Evolutionary conservation across 768 basidiomycete species (phyloP), one percentile per base, ranked within the genome.

Genomic region (Mycena metata): DNA sequence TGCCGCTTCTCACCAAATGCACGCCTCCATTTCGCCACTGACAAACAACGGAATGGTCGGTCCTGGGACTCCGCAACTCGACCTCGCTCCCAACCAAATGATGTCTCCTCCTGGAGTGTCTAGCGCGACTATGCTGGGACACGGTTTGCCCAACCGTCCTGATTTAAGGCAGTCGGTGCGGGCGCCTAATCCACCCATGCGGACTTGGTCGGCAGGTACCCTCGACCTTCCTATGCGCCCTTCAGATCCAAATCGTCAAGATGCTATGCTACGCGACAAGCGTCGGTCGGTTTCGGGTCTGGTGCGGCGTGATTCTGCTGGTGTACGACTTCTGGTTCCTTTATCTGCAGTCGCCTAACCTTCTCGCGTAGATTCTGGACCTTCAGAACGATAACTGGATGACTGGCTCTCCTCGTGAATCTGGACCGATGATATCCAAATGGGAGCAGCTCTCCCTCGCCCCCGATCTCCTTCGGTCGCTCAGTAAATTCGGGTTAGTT

Each of bases 371-470:
- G 91, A 77, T 87, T 45, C 74, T 87, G 67, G 90, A 91, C 73
- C 75, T 81, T 58, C 84, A 88, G 79, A 84, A 84, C 61, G 87
- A 88, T 73, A 85, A 83, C 67, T 87, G 88, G 85, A 79, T 83
- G 49, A 80, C 83, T 62, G 80, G 82, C 70, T 82, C 85, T 45
- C 78, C 86, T 76, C 91, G 93, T 69, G 93, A 94, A 74, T 83
- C 81, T 67, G 94, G 95, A 17, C 91, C 96, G 12, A 83, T 93
- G 64, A 88, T 98, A 52, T 92, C 95, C 61, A 98, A 98, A 80
- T 99, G 97, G 97, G 97, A 99, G 69, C 95, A 98, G 75, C 79
- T 99, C 52, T 85, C 90, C 64, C 84, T 98, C 39, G 89, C 92
- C 13, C 91, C 94, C 49, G 97, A 98, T 72, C 83, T 99, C 13